Base-by-base conservation (phyloP, 768 basidiomycete species). In the Lepiota brunneoincarnata region DNA sequence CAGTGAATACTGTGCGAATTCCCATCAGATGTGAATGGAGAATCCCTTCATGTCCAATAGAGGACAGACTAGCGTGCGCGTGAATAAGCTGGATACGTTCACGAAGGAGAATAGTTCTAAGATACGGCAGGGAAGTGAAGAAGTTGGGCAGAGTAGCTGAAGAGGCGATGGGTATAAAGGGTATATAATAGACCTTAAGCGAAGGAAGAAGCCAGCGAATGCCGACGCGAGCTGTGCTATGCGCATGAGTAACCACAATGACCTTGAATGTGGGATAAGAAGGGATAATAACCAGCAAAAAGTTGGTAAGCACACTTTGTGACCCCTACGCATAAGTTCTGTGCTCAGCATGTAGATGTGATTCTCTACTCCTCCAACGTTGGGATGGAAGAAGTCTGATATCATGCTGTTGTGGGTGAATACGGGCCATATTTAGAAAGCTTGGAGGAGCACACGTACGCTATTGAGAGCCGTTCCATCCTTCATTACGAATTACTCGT, bases 61-160 rank as follows among this genome's bases (percentile, higher is more conserved):
- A 83, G 2, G 91, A 94, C 2, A 99, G 80, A 51, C 88, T 86
- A 0, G 93, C 97, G 59, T 99, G 97, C 0, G 89, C 91, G 60
- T 99, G 97, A 1, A 98, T 80, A 21, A 99, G 67, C 53, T 90
- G 80, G 46, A 98, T 87, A 39, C 83, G 81, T 65, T 99, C 97
- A 7, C 93, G 81, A 1, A 94, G 68, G 21, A 97, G 72, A 62
- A 98, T 96, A 15, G 86, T 87, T 41, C 97, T 84, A 24, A 98
- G 77, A 68, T 96, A 95, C 0, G 97, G 97, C 3, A 98, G 73
- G 53, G 91, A 93, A 2, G 91, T 87, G 64, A 99, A 82, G 71
- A 93, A 98, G 62, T 98, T 89, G 5, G 97, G 97, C 9, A 99
- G 74, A 0, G 97, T 98, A 5, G 95, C 97, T 4, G 89, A 90